phyloP scores from a whole-genome alignment of 331 rosid species.

The Erythrophleum ivorense region DNA sequence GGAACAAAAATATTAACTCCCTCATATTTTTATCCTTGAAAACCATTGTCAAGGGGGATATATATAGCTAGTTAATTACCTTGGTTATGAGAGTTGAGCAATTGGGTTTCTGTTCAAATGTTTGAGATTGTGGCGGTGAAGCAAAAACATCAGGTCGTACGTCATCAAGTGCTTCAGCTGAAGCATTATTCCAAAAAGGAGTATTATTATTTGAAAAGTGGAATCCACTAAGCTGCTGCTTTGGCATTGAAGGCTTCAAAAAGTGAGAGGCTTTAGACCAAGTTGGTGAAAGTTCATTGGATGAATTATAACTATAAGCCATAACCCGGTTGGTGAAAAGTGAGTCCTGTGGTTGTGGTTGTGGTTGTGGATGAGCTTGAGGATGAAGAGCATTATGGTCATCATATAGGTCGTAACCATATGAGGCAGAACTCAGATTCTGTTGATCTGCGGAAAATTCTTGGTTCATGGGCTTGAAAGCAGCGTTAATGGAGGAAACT shows the following conservation, averaged over 20 bases:
- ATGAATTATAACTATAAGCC: slow-evolving; percentile 32
- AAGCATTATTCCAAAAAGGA: slow-evolving; percentile 72
- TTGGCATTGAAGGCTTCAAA: slow-evolving; percentile 56
- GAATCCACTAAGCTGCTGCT: slow-evolving; percentile 56
- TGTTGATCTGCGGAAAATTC: slow-evolving; percentile 51
- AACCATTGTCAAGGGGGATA: background rate
- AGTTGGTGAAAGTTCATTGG: slow-evolving; percentile 48
- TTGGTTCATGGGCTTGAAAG: slow-evolving; percentile 43
- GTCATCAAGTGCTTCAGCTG: slow-evolving; percentile 47
- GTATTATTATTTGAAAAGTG: slow-evolving; percentile 59
- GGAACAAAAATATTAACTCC: background rate
- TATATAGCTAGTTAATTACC: slow-evolving; percentile 44
- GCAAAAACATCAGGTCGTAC: slow-evolving; percentile 49
- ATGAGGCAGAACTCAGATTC: slow-evolving; percentile 45
- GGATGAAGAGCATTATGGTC: background rate
- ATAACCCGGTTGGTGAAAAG: slow-evolving; percentile 53
- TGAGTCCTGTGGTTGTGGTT: slow-evolving; percentile 52
- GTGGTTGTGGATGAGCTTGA: slow-evolving; percentile 31
- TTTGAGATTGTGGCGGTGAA: slow-evolving; percentile 52
- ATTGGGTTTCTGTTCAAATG: slow-evolving; percentile 56
- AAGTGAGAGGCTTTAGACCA: slow-evolving; percentile 61
- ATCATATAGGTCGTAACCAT: slow-evolving; percentile 60
- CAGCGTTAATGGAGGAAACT: slow-evolving; percentile 36
- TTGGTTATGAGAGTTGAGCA: slow-evolving; percentile 49
- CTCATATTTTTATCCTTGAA: background rate